phyloP scores from a whole-genome alignment of 2,329 filamentous ascomycete genomes.

The Gnomoniopsis sp. region DNA sequence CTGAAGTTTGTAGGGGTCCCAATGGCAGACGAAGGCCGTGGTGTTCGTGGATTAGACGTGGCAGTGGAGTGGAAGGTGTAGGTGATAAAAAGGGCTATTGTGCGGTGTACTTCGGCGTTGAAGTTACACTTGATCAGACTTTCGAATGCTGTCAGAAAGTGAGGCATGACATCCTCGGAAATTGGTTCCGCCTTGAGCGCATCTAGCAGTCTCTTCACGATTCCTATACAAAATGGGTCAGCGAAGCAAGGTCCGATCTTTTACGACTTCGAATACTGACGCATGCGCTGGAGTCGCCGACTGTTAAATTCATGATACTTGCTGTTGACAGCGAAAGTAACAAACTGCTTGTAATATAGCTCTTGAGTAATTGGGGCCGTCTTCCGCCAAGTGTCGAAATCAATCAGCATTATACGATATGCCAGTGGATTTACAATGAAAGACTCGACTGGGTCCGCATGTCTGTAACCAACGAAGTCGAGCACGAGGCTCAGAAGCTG shows the following conservation, averaged over 20 bases:
- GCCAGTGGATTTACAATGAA: slow-evolving; percentile 95
- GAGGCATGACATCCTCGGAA: slow-evolving; percentile 65
- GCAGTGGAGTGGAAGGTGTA: slow-evolving; percentile 72
- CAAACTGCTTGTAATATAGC: slow-evolving; percentile 90
- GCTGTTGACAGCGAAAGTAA: slow-evolving; percentile 83
- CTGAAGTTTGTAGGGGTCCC: slow-evolving; percentile 31
- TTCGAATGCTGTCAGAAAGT: slow-evolving; percentile 77
- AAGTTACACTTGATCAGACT: slow-evolving; percentile 76
- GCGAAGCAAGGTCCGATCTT: slow-evolving; percentile 7
- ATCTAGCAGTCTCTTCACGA: slow-evolving; percentile 86
- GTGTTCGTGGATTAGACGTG: slow-evolving; percentile 47
- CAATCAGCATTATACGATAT: slow-evolving; percentile 86
- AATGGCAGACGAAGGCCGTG: slow-evolving; percentile 38
- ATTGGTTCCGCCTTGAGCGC: slow-evolving; percentile 84
- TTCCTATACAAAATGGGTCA: slow-evolving; percentile 51
- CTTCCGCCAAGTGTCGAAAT: slow-evolving; percentile 89
- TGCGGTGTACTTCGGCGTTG: slow-evolving; percentile 80
- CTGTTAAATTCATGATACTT: slow-evolving; percentile 92
- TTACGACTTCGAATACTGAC: slow-evolving; percentile 49
- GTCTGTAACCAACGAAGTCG: slow-evolving; percentile 84
- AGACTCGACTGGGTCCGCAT: slow-evolving; percentile 74
- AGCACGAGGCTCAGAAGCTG: slow-evolving; percentile 74
- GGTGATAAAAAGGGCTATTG: slow-evolving; percentile 86
- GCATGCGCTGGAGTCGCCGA: slow-evolving; percentile 81
- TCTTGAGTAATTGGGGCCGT: slow-evolving; percentile 74